Base-by-base conservation (phyloP, 768 basidiomycete genomes). In the Xanthoconium stramineum region DNA sequence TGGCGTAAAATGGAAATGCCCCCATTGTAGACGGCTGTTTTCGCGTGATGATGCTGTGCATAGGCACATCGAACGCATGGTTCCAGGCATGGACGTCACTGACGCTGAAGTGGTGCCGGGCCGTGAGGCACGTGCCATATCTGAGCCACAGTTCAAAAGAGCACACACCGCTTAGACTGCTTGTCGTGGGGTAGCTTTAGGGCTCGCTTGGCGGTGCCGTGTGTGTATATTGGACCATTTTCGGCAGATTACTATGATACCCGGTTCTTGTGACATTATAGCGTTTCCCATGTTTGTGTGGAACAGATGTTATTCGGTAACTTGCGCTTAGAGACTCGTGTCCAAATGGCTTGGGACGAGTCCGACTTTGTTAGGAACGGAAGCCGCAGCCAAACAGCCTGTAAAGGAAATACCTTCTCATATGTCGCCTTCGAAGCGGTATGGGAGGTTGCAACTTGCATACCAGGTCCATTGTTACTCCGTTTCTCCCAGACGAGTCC, bases 21-120 rank as follows among this genome's bases (percentile, higher is more conserved):
- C 63, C 13, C 65, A 65, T 52, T 70, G 69, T 28, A 50, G 46
- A 19, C 58, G 48, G 38, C 55, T 57, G 52, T 63, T 72, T 20
- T 70, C 69, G 50, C 69, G 69, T 56, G 71, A 72, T 15, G 69
- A 70, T 56, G 70, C 69, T 36, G 65, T 70, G 40, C 62, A 63
- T 47, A 65, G 69, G 7, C 69, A 70, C 49, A 60, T 72, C 24
- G 67, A 71, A 57, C 69, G 69, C 50, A 63, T 69, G 61, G 45
- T 28, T 20, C 61, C 62, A 19, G 61, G 57, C n/a, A 61, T 60
- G 63, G 57, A 64, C 29, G 60, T 55, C 35, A 56, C 59, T 42
- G 68, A 63, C 14, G 61, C 58, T 3, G 70, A 68, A 35, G 68
- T 69, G 20, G 32, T 68, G 8, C 63, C 61, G 36, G 62, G 58